phyloP scores from a whole-genome alignment of 768 basidiomycete genomes.

The Auriscalpium microsporum region DNA sequence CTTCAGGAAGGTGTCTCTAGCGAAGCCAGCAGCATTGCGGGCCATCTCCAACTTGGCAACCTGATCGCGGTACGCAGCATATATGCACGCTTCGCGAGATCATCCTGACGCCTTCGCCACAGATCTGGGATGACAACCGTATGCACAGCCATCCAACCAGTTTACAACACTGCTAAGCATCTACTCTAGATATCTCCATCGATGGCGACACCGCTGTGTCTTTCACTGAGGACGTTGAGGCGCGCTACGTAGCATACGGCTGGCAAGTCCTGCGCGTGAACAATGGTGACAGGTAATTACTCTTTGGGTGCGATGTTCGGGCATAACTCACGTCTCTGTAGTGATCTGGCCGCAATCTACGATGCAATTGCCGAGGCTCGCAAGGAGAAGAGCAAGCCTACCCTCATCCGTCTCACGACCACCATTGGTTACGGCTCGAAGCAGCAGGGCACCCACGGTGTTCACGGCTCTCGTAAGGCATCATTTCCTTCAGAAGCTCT shows the following conservation, averaged over 20 bases:
- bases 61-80: conserved; percentile 67
- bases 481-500: not conserved
- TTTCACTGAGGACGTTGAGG: conserved; percentile 90
- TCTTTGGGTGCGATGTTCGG: not conserved
- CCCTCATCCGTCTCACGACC: conserved; percentile 77
- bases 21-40: conserved; percentile 88
- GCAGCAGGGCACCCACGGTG: conserved; percentile 87
- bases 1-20: conserved; percentile 95
- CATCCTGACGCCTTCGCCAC: conserved; percentile 11
- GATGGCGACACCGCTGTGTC: conserved; percentile 88
- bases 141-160: conserved; percentile 20
- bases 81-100: conserved; percentile 4
- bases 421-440: conserved; percentile 94
- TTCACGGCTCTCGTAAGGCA: conserved; percentile 86
- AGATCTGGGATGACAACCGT: conserved; percentile 97
- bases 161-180: conserved; percentile 7
- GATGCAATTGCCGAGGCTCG: conserved; percentile 73
- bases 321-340: conserved; percentile 20
- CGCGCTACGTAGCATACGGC: conserved; percentile 84
- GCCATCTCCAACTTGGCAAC: conserved; percentile 90
- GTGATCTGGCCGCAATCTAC: conserved; percentile 71
- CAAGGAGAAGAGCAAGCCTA: conserved; percentile 72
- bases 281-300: conserved; percentile 63
- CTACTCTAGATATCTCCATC: conserved; percentile 76
- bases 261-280: conserved; percentile 89